Conservation (phyloP, 1,284 basidiomycete species). For the Puccinia sorghi region DNA sequence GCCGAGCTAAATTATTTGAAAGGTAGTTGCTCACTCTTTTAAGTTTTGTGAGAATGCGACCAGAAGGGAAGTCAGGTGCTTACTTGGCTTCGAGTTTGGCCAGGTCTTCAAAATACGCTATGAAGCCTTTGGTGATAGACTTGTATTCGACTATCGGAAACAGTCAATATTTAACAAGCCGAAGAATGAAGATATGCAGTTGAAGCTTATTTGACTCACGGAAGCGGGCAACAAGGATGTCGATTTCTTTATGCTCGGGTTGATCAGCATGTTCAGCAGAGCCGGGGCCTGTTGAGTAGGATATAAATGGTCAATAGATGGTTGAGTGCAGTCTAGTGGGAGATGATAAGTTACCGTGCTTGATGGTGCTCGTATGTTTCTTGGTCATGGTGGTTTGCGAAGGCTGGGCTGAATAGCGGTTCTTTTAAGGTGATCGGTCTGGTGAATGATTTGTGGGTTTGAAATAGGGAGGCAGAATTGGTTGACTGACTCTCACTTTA, state of each 20-base stretch:
- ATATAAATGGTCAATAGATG: not conserved
- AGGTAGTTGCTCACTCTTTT: not conserved
- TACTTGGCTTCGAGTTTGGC: slow-evolving; percentile 42
- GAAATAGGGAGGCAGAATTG: not conserved
- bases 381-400: slow-evolving; percentile 5
- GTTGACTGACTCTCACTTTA: not conserved
- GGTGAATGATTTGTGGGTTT: not conserved
- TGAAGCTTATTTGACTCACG: not conserved
- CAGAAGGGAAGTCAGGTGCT: no score
- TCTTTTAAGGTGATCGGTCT: not conserved
- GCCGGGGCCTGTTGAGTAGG: slow-evolving; percentile 14
- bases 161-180: not conserved
- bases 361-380: slow-evolving; percentile 17
- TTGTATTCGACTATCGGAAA: slow-evolving; percentile 39
- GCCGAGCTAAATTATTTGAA: slow-evolving; percentile 12
- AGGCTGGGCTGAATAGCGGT: not conserved
- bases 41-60: not conserved
- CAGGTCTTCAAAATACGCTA: slow-evolving; percentile 42
- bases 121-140: slow-evolving; percentile 43
- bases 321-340: not conserved
- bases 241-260: slow-evolving; percentile 42
- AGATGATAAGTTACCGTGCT: not conserved
- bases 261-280: slow-evolving; percentile 45
- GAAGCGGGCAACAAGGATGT: slow-evolving; percentile 44
- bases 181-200: no score